Evolutionary conservation across 163 green algal genomes (phyloP).

Genomic region (Scenedesmus sp.): DNA sequence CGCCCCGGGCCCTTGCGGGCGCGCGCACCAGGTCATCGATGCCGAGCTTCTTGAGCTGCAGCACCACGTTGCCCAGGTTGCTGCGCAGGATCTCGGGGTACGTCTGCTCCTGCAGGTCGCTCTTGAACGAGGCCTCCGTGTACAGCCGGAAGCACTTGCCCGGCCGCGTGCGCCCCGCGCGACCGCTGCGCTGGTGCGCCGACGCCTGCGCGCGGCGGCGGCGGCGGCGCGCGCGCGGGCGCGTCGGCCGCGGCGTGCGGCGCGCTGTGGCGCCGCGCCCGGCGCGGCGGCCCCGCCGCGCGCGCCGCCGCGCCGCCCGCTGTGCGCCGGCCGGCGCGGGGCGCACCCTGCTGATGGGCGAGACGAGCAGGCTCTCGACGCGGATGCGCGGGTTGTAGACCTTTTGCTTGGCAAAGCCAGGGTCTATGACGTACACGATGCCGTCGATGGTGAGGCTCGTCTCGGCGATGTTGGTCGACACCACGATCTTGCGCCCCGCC

Average conservation of each 20-base stretch:
- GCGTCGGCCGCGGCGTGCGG: too few relatives aligned
- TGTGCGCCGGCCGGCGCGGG: not conserved
- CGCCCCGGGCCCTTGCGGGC: too few relatives aligned
- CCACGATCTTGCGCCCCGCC: constrained; percentile 96
- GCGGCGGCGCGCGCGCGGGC: too few relatives aligned
- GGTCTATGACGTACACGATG: constrained; percentile 99
- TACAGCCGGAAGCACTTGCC: constrained; percentile 99
- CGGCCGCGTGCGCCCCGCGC: constrained; percentile 94
- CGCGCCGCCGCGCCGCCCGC: not conserved
- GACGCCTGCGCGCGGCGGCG: constrained; percentile 66
- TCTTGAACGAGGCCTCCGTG: constrained; percentile 94
- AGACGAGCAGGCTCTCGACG: constrained; percentile 98
- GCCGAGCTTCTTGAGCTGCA: constrained; percentile 99
- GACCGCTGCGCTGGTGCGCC: constrained; percentile 95
- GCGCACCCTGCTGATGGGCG: constrained; percentile 91
- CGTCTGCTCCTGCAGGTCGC: constrained; percentile 99
- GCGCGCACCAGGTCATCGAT: constrained; percentile 96
- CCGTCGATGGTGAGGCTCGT: constrained; percentile 99
- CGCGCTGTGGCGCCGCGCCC: too few relatives aligned
- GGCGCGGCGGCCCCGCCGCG: not conserved
- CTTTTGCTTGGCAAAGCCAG: constrained; percentile 99
- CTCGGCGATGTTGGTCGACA: constrained; percentile 99
- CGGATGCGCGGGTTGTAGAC: constrained; percentile 99
- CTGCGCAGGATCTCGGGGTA: constrained; percentile 99
- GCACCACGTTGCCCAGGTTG: constrained; percentile 97